These are phyloP conservation scores for Glycyrrhiza uralensis DNA, from an alignment of 306 rosid genomes.

Conservation along the genomic window DNA sequence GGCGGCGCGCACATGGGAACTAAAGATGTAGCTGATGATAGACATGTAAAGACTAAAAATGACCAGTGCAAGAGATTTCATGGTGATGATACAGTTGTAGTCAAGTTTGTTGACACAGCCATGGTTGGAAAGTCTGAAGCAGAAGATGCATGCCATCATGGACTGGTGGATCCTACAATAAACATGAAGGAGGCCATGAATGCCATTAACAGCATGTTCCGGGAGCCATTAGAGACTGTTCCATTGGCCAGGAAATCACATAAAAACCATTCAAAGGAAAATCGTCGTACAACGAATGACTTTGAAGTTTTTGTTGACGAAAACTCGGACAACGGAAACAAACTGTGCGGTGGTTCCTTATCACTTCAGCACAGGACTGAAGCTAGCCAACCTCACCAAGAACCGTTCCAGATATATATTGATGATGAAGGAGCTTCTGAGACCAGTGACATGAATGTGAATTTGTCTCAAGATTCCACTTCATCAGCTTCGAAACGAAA, in stretches of 20 bases:
- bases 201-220: conserved; percentile 83
- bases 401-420: conserved; percentile 61
- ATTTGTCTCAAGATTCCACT: conserved; percentile 38
- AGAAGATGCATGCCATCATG: conserved; percentile 90
- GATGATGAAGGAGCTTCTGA: conserved; percentile 55
- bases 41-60: conserved; percentile 23
- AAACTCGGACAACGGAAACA: conserved; percentile 37
- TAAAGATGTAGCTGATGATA: conserved; percentile 25
- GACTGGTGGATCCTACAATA: conserved; percentile 89
- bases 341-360: conserved; percentile 27
- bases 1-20: conserved; percentile 15
- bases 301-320: conserved; percentile 68
- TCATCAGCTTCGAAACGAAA: conserved; percentile 45
- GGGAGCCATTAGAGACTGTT: conserved; percentile 65
- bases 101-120: conserved; percentile 74
- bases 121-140: conserved; percentile 74
- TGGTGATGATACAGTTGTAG: conserved; percentile 66
- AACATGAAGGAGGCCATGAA: conserved; percentile 94
- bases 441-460: conserved; percentile 28
- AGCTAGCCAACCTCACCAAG: conserved; percentile 40
- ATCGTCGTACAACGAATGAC: conserved; percentile 18
- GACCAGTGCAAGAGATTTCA: conserved; percentile 36
- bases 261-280: conserved; percentile 33
- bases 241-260: conserved; percentile 44
- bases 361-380: conserved; percentile 38